These are phyloP conservation scores for Saururus chinensis DNA, from an alignment of 164 flowering plant species.

Conservation along the genomic window DNA sequence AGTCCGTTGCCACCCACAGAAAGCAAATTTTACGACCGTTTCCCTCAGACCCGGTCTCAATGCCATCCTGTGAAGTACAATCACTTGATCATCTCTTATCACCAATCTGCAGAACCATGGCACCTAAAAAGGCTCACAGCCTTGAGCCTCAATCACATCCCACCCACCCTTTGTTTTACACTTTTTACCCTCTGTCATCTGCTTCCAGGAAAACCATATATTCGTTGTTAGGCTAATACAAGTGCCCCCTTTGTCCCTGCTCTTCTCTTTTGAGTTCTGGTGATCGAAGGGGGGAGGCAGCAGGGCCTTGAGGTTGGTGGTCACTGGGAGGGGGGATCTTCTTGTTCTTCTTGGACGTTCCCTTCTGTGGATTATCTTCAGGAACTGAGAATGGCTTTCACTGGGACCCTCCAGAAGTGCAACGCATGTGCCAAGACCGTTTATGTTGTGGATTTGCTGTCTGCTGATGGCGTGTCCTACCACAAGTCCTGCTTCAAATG, in stretches of 20 bases:
- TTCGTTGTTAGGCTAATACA: neutral
- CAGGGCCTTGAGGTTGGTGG: too few species aligned
- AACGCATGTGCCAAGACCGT: slow-evolving; percentile 55
- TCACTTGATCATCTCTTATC: too few species aligned
- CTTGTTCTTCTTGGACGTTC: neutral
- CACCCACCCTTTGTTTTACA: too few species aligned
- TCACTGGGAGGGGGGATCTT: too few species aligned
- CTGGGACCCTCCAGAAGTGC: slow-evolving; percentile 49
- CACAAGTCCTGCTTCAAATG: slow-evolving; percentile 65
- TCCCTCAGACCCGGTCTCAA: too few species aligned
- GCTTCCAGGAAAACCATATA: neutral
- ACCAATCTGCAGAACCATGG: too few species aligned
- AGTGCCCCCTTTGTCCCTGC: neutral
- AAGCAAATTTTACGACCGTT: too few species aligned
- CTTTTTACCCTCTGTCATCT: neutral
- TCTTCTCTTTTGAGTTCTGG: neutral
- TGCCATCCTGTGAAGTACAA: too few species aligned
- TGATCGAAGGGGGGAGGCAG: neutral
- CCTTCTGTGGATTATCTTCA: too few species aligned
- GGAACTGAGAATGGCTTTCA: slow-evolving; percentile 27
- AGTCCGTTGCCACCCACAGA: too few species aligned
- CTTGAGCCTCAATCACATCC: too few species aligned
- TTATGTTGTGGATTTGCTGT: slow-evolving; percentile 39
- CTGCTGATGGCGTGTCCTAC: slow-evolving; percentile 45
- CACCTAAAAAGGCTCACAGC: too few species aligned